phyloP scores from a whole-genome alignment of 169 alveolate genomes.

The Eimeria necatrix region DNA sequence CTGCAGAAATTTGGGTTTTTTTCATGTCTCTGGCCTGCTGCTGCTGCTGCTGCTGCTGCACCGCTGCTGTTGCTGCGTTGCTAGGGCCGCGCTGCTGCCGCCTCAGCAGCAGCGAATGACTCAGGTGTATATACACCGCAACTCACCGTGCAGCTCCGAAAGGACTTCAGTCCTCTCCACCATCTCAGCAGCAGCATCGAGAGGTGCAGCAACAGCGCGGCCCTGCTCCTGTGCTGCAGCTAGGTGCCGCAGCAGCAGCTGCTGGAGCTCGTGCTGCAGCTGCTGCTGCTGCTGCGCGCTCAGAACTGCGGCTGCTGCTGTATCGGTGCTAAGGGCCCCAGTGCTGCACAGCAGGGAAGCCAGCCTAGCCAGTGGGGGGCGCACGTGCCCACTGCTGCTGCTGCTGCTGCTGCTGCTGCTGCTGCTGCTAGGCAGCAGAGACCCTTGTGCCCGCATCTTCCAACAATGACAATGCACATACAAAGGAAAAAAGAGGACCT shows the following conservation, averaged over 20 bases:
- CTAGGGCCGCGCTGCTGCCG: neutral
- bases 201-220: constrained; percentile 34
- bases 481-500: too few species aligned
- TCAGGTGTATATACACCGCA: neutral
- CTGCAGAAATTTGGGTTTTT: too few species aligned
- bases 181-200: neutral
- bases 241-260: constrained; percentile 28
- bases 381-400: neutral
- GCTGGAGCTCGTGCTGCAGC: constrained; percentile 35
- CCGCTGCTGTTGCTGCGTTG: too few species aligned
- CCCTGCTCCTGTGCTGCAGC: constrained; percentile 58
- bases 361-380: neutral
- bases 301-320: neutral
- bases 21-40: too few species aligned
- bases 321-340: constrained; percentile 12
- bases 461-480: neutral
- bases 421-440: neutral
- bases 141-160: constrained; percentile 22
- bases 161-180: neutral
- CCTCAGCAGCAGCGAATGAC: neutral
- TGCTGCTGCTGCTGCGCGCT: constrained; percentile 9
- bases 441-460: neutral
- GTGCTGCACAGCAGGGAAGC: constrained; percentile 3
- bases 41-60: too few species aligned
- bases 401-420: neutral